A percentile compares a stretch with the other conserved stretches of the same genome.
Evolutionary conservation across 2,329 filamentous ascomycete genomes (phyloP).

Genomic region (Neofusicoccum cordaticola): DNA sequence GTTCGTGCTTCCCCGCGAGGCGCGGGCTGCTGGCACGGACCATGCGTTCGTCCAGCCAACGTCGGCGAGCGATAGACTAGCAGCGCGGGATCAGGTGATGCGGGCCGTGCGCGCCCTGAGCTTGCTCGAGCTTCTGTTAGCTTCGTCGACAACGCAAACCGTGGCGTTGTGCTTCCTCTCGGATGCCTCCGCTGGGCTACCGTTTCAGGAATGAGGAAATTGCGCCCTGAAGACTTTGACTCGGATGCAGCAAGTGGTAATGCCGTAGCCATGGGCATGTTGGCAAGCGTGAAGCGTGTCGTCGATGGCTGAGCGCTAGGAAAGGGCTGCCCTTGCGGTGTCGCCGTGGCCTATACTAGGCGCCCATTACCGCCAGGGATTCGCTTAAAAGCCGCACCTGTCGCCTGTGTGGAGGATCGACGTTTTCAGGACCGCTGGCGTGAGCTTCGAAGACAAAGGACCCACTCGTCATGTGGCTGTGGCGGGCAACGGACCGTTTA

Average conservation of each 20-base stretch:
- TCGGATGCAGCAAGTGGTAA: not conserved
- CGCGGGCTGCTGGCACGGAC: conserved; percentile 5
- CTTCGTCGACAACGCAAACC: not conserved
- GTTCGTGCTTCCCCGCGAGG: conserved; percentile 10
- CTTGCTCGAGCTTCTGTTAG: conserved; percentile 8
- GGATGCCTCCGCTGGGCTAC: not conserved
- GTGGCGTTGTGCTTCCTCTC: conserved; percentile 3
- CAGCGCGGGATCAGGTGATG: conserved; percentile 8
- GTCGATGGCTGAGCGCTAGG: conserved; percentile 13
- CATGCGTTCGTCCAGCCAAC: conserved; percentile 10
- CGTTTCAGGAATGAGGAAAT: conserved; percentile 5
- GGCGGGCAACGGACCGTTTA: conserved; percentile 16
- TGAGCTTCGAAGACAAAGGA: conserved; percentile 5
- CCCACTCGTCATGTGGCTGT: conserved; percentile 5
- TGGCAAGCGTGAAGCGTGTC: conserved; percentile 2
- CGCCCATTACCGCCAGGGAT: conserved; percentile 9
- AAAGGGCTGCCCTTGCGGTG: conserved; percentile 6
- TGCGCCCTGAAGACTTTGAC: conserved; percentile 5
- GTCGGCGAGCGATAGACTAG: not conserved
- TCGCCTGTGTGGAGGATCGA: conserved; percentile 13
- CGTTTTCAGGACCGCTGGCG: conserved; percentile 10
- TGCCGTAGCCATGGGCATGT: conserved; percentile 8
- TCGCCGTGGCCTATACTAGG: conserved; percentile 14
- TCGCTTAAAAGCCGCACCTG: conserved; percentile 3
- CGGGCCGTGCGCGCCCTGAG: not conserved